Percentiles rank a stretch among this genome's conserved stretches.
phyloP scores from a whole-genome alignment of 371 early-diverging fungal genomes.

The Zychaea mexicana region DNA sequence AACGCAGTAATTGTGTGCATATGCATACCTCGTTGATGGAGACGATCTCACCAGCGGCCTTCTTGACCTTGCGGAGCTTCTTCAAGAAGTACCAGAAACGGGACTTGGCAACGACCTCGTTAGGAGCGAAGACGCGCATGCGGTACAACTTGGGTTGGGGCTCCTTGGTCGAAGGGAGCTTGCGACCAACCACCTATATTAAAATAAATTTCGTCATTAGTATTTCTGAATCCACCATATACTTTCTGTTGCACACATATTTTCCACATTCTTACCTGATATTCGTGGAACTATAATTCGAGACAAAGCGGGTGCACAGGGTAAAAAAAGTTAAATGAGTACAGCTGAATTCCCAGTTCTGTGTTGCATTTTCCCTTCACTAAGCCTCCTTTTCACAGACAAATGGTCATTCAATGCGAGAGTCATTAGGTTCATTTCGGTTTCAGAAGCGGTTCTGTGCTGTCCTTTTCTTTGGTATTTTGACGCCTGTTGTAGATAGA shows the following conservation, averaged over 20 bases:
- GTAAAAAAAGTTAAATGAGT: neutral
- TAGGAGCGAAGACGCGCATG: slow-evolving; percentile 97
- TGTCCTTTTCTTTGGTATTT: neutral
- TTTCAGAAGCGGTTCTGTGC: no score
- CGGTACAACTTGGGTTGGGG: slow-evolving; percentile 94
- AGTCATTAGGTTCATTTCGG: no score
- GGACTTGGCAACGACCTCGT: slow-evolving; percentile 96
- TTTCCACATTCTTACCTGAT: slow-evolving; percentile 9
- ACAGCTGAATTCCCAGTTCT: no score
- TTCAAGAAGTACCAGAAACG: slow-evolving; percentile 99
- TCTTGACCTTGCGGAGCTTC: slow-evolving; percentile 98
- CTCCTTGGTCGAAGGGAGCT: slow-evolving; percentile 90
- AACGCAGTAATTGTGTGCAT: neutral
- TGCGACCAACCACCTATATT: slow-evolving; percentile 72
- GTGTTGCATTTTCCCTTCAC: no score
- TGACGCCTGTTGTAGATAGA: neutral
- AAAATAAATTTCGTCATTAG: neutral
- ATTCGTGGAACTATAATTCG: slow-evolving; percentile 18
- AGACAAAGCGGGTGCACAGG: neutral
- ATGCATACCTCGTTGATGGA: slow-evolving; percentile 84
- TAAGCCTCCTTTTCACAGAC: no score
- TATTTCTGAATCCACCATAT: slow-evolving; percentile 5
- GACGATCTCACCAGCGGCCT: slow-evolving; percentile 94
- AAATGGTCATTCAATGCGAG: neutral
- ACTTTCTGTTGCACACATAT: neutral